A percentile compares a stretch with the other conserved stretches of the same genome.
Conservation (phyloP, 2,329 filamentous ascomycete genomes). For the Tolypocladium nubicola region DNA sequence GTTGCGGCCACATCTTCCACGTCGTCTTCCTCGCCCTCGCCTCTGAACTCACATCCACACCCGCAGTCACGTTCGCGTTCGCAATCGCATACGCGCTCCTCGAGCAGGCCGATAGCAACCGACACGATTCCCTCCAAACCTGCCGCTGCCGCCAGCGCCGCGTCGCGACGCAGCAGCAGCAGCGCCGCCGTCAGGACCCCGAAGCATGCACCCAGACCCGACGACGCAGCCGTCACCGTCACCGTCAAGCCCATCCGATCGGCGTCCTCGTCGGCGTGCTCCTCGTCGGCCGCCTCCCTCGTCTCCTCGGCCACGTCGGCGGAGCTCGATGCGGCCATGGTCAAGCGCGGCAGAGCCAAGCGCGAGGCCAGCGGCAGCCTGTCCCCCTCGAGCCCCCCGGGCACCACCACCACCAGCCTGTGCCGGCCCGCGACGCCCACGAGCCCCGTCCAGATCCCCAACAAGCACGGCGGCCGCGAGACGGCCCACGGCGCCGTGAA, state of each 20-base stretch:
- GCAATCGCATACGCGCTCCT: neutral
- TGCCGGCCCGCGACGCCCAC: slow-evolving; percentile 25
- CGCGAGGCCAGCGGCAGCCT: slow-evolving; percentile 13
- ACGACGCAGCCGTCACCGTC: neutral
- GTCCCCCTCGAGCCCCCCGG: slow-evolving; percentile 16
- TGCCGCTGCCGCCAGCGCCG: neutral
- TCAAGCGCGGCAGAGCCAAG: slow-evolving; percentile 20
- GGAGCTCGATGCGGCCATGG: slow-evolving; percentile 20
- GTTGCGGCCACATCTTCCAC: neutral
- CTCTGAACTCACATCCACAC: neutral
- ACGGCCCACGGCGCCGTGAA: slow-evolving; percentile 22
- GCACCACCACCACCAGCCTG: slow-evolving; percentile 13
- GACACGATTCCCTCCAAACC: neutral
- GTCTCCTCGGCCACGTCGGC: slow-evolving; percentile 2
- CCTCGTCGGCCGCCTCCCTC: neutral
- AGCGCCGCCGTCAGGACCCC: neutral
- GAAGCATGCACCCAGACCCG: slow-evolving; percentile 3
- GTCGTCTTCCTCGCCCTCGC: neutral
- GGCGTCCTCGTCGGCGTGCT: slow-evolving; percentile 1
- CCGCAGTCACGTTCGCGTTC: neutral
- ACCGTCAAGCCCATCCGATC: neutral
- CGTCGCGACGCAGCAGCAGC: neutral
- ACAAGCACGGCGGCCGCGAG: slow-evolving; percentile 25
- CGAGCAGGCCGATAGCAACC: neutral
- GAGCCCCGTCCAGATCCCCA: slow-evolving; percentile 45